phyloP scores from a whole-genome alignment of 108 stramenopile species.

The Epipyxis sp. region DNA sequence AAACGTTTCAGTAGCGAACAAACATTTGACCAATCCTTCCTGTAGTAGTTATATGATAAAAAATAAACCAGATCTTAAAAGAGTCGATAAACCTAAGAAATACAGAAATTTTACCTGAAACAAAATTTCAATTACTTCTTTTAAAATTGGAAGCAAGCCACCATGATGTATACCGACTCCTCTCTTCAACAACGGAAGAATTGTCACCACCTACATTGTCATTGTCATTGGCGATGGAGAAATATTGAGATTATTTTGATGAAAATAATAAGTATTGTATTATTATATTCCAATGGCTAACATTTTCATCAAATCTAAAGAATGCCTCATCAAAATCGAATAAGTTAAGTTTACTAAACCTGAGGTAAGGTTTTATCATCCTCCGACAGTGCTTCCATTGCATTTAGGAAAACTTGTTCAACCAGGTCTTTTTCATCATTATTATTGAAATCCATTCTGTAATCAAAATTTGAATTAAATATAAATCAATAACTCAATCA shows the following conservation, averaged over 20 bases:
- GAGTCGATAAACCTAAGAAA: not conserved
- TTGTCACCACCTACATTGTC: conserved; percentile 74
- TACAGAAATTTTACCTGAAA: too few species aligned
- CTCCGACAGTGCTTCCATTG: conserved; percentile 87
- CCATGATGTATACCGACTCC: conserved; percentile 99
- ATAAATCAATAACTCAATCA: not conserved
- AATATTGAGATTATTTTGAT: too few species aligned
- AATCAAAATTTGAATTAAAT: not conserved
- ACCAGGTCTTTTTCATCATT: conserved; percentile 93
- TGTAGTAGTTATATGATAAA: too few species aligned
- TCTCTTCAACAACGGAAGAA: conserved; percentile 88
- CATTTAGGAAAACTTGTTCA: conserved; percentile 85
- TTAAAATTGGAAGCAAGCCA: conserved; percentile 96
- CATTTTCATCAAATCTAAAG: too few species aligned
- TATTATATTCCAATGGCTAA: too few species aligned
- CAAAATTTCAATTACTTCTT: conserved; percentile 98
- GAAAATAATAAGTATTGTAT: not conserved
- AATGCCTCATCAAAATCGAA: too few species aligned
- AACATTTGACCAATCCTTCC: conserved; percentile 90
- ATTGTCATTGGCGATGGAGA: not conserved
- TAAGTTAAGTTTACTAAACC: too few species aligned
- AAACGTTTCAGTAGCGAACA: conserved; percentile 99
- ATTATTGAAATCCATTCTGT: conserved; percentile 81
- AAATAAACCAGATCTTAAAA: not conserved
- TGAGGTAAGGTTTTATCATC: conserved; percentile 94